Base-by-base conservation (phyloP, 192 early-diverging fungal genomes). In the Backusella morwellensis region DNA sequence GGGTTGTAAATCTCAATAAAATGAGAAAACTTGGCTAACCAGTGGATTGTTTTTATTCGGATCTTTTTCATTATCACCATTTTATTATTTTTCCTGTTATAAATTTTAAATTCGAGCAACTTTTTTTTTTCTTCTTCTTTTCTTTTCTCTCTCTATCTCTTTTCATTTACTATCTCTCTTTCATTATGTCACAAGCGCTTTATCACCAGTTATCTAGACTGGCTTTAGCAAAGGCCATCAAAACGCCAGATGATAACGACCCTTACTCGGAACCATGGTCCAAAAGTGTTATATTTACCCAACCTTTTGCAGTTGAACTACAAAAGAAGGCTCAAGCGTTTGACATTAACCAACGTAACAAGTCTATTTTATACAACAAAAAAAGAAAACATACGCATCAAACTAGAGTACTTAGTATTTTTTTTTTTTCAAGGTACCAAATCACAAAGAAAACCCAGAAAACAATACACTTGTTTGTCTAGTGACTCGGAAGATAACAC, bases 281-380 rank as follows among this genome's bases (percentile, higher is more conserved):
- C 35, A 77, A 81, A 23, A 81, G 80, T 69, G 36, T 81, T n/a
- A 81, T 81, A 29, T 78, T 78, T 52, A 50, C 73, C 26, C 77
- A 78, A n/a, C 35, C 77, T 8, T 54, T 66, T 29, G 36, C 73
- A 35, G 17, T 52, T 3, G 42, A 47, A 38, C 29, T 50, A 44
- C 56, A 50, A 12, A 52, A 29, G 73, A 40, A 41, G 54, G 40
- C 23, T 12, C 36, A 40, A 56, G n/a, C 15, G 50, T 15, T 72
- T 34, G 67, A 68, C 19, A 70, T 70, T 4, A 29, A 44, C 21
- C 68, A 38, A 23, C 68, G 68, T 70, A 38, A 70, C 11, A 36
- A 23, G 1, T 21, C 8, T 29, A 63, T 63, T 14, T 14, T 63
- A 12, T 26, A 21, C 6, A 56, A 63, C 41, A 38, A 36, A 21